Conservation (phyloP, 148 eudicot species). For the Amaranthus palmeri region DNA sequence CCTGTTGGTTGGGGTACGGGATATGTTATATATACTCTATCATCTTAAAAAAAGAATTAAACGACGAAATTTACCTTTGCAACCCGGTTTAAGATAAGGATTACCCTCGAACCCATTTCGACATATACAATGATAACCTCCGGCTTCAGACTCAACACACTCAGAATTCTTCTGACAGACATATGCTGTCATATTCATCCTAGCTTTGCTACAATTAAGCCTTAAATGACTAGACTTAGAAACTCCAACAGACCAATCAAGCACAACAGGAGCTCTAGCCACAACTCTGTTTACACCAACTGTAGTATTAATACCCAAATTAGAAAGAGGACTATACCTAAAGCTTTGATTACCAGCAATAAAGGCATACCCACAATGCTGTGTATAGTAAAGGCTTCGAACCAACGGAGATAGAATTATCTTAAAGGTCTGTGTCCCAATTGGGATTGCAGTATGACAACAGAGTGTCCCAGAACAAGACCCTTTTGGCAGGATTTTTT, state of each 20-base stretch:
- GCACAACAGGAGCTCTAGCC: conserved; percentile 19
- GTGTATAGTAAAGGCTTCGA: conserved; percentile 16
- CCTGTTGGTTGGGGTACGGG: too few species aligned
- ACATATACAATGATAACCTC: conserved; percentile 42
- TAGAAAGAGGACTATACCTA: conserved; percentile 11
- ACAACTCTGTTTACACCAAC: background rate
- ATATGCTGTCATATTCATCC: conserved; percentile 8
- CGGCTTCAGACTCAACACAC: conserved; percentile 27
- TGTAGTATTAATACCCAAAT: conserved; percentile 2
- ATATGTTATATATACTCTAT: too few species aligned
- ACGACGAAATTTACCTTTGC: conserved; percentile 24
- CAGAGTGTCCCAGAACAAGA: conserved; percentile 30
- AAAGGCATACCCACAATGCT: conserved; percentile 20
- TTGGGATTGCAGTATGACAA: conserved; percentile 21
- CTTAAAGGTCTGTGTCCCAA: too few species aligned
- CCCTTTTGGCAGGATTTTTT: background rate
- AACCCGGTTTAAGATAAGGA: conserved; percentile 36
- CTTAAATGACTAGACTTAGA: too few species aligned
- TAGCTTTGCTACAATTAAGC: conserved; percentile 19
- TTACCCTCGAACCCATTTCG: conserved; percentile 39
- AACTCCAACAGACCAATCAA: conserved; percentile 16
- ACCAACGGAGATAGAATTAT: background rate
- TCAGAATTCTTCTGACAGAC: conserved; percentile 34
- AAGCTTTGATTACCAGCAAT: conserved; percentile 7
- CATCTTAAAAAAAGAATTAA: too few species aligned